These are phyloP conservation scores for Neurospora sp. DNA, from an alignment of 495 filamentous ascomycete species.

Conservation along the genomic window DNA sequence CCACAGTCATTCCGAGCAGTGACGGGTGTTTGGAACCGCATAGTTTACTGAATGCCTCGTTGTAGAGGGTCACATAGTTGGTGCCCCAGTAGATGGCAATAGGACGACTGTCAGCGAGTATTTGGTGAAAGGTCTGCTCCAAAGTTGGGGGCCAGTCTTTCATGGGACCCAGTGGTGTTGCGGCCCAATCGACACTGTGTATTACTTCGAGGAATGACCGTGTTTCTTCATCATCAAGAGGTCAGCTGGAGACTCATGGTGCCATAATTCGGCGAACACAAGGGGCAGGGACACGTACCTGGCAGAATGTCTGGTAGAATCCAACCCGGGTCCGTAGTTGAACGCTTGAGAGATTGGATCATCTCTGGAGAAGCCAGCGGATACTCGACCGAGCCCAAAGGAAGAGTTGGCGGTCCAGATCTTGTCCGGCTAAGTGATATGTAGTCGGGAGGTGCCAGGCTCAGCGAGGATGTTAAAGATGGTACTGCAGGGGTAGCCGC, in stretches of 20 bases:
- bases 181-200: slow-evolving; percentile 41
- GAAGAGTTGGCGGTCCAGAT: slow-evolving; percentile 1
- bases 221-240: slow-evolving; percentile 14
- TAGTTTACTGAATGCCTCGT: slow-evolving; percentile 33
- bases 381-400: not conserved
- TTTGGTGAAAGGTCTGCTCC: slow-evolving; percentile 47
- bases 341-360: slow-evolving; percentile 12
- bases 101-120: slow-evolving; percentile 55
- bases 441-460: slow-evolving; percentile 1
- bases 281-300: slow-evolving; percentile 8
- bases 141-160: slow-evolving; percentile 45
- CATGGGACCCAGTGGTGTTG: slow-evolving; percentile 51
- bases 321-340: slow-evolving; percentile 18
- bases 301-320: slow-evolving; percentile 22
- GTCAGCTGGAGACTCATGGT: not conserved
- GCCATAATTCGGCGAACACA: not conserved
- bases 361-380: slow-evolving; percentile 8
- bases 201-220: slow-evolving; percentile 24
- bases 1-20: slow-evolving; percentile 28
- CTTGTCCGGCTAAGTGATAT: slow-evolving; percentile 4
- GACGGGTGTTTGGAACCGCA: slow-evolving; percentile 26
- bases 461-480: not conserved
- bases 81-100: slow-evolving; percentile 43
- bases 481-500: not conserved
- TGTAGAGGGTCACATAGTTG: slow-evolving; percentile 34